Base-by-base conservation (phyloP, 768 basidiomycete genomes). In the Collybia sp. region DNA sequence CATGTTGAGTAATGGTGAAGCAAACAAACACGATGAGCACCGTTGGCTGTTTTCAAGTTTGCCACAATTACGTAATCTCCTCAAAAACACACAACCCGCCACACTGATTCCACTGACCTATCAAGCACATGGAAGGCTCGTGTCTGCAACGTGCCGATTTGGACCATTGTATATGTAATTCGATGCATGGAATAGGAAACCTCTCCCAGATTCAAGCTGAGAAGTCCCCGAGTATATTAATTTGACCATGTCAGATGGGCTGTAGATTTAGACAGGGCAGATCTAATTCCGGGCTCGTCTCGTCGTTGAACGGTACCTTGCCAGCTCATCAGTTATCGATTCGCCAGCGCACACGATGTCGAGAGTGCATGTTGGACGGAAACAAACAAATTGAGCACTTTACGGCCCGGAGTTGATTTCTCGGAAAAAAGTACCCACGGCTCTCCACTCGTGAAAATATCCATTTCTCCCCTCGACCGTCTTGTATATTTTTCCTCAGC, bases 401-500 rank as follows among this genome's bases (percentile, higher is more conserved):
- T 39, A 33, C 46, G 49, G 45, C 44, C 51, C 51, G 48, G 47
- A 49, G 52, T 53, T 55, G 52, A 48, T 51, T 55, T 46, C 48
- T 40, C 52, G n/a, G 44, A 40, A 44, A 59, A 65, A 68, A 62
- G 60, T 68, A 68, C 69, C 69, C 69, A 71, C 69, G 69, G 54
- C 53, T 55, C 53, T 31, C 37, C 50, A 53, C 47, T 55, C 50
- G 54, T 60, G 52, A 54, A 51, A 54, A 49, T 52, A 56, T 59
- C 59, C 58, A 58, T 61, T 61, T 63, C 60, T 56, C 48, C 56
- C 53, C 56, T 58, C 57, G 60, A 63, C 63, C 59, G 56, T 65
- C 55, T 57, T 57, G 53, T 55, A 44, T 57, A 57, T 57, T 50
- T 53, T 52, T 46, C 51, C 25, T 25, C 25, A 25, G 8, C 25